A percentile compares a stretch with the other conserved stretches of the same genome.
phyloP scores from a whole-genome alignment of 257 asterid genomes.

The Solanum dulcamara region DNA sequence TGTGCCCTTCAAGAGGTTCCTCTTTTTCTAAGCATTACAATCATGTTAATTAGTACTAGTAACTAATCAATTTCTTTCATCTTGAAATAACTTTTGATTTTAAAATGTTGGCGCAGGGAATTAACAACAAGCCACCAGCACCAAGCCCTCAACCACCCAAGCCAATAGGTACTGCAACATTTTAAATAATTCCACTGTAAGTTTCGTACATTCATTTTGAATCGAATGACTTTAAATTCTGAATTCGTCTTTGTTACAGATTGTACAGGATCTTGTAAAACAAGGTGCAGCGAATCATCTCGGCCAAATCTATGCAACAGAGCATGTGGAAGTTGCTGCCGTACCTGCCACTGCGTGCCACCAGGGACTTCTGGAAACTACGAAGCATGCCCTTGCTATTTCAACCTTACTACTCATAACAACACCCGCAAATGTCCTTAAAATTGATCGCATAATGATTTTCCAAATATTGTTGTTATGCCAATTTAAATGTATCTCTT shows the following conservation, averaged over 20 bases:
- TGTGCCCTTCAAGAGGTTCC: slow-evolving; percentile 8
- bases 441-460: neutral
- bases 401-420: slow-evolving; percentile 7
- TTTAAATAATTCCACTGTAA: neutral
- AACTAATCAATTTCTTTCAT: neutral
- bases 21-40: neutral
- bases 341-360: slow-evolving; percentile 23
- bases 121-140: neutral
- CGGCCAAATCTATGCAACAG: slow-evolving; percentile 25
- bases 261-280: slow-evolving; percentile 5
- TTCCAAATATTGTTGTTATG: no score
- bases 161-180: neutral
- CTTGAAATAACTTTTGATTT: neutral
- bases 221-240: neutral
- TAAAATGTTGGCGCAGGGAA: neutral
- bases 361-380: slow-evolving; percentile 23
- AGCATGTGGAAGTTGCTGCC: slow-evolving; percentile 28
- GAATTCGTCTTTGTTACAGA: neutral
- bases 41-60: neutral
- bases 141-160: neutral
- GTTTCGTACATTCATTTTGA: neutral
- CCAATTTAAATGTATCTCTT: neutral
- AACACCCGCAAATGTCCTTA: slow-evolving; percentile 19
- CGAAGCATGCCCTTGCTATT: slow-evolving; percentile 22
- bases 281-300: slow-evolving; percentile 9